Evolutionary conservation across 2,329 filamentous ascomycete genomes (phyloP).

Genomic region (Blastomyces silverae): DNA sequence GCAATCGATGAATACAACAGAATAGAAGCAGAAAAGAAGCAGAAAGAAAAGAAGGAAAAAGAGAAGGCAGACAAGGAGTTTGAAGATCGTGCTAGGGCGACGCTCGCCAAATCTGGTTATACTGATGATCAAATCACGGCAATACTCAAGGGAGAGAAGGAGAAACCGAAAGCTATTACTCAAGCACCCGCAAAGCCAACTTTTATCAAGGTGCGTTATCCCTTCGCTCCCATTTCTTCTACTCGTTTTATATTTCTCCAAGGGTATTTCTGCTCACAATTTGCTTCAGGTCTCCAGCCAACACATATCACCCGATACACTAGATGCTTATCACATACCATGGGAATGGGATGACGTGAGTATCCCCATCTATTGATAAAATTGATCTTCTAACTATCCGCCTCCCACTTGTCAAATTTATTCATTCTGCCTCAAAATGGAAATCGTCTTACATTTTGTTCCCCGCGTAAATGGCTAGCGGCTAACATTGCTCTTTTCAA

Average conservation of each 20-base stretch:
- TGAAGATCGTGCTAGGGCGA: slow-evolving; percentile 33
- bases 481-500: slow-evolving; percentile 26
- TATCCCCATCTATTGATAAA: not conserved
- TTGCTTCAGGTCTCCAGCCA: slow-evolving; percentile 39
- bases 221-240: not conserved
- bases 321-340: slow-evolving; percentile 41
- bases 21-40: slow-evolving; percentile 44
- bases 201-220: slow-evolving; percentile 39
- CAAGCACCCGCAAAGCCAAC: slow-evolving; percentile 25
- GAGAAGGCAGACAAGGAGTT: slow-evolving; percentile 50
- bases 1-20: slow-evolving; percentile 50
- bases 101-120: slow-evolving; percentile 34
- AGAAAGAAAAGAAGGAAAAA: slow-evolving; percentile 45
- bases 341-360: slow-evolving; percentile 46
- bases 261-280: not conserved
- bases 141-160: slow-evolving; percentile 31
- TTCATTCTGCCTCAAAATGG: not conserved
- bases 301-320: slow-evolving; percentile 42
- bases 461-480: slow-evolving; percentile 18
- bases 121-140: slow-evolving; percentile 40
- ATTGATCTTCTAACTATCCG: slow-evolving; percentile 24
- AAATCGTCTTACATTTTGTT: not conserved
- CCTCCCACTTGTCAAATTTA: slow-evolving; percentile 9
- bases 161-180: slow-evolving; percentile 27
- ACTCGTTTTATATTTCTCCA: not conserved